Base-by-base conservation (phyloP, 176 grass and related monocot species). In the Musa schizocarpa region DNA sequence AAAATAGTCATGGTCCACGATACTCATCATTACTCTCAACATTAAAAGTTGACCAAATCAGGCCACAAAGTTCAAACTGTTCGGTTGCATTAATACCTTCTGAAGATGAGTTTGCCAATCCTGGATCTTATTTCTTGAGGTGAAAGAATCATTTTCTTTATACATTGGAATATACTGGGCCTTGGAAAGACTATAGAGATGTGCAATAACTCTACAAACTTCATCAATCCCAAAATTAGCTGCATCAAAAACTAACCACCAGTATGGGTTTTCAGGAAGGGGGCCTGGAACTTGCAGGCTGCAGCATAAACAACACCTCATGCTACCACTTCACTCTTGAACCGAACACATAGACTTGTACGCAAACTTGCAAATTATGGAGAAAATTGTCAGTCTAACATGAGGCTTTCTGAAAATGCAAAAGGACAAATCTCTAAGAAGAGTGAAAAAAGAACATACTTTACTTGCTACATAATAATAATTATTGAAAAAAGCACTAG, bases 261-360 rank as follows among this genome's bases (percentile, higher is more conserved):
- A 93, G 10, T 87, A 72, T 54, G 94, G 94, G 63, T 91, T 78
- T 82, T 97, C 90, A 22, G 94, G 90, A 67, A 93, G 94, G 25
- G 82, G 29, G 89, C 86, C 13, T 69, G 53, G 53, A 85, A 85
- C 74, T 82, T 88, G 71, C 84, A 89, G 74, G 94, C 88, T 65
- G 90, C 94, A 77, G 90, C 90, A 85, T 97, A 97, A 13, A 97
- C 90, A 52, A 93, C 94, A 84, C 90, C 94, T 16, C 94, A 97
- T 77, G 90, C 90, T 76, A 97, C 88, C 26, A 97, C 94, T 86
- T 93, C 94, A 72, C 94, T 97, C 88, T 93, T 93, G 65, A 93
- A 97, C 74, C 84, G 85, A 62, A 97, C 94, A 25, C 94, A 97
- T 1, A 97, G 75, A 61, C 90, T 93, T 70, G 94, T 97, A 22